phyloP scores from a whole-genome alignment of 768 basidiomycete species.

The Chalciporus pseudorubinellus region DNA sequence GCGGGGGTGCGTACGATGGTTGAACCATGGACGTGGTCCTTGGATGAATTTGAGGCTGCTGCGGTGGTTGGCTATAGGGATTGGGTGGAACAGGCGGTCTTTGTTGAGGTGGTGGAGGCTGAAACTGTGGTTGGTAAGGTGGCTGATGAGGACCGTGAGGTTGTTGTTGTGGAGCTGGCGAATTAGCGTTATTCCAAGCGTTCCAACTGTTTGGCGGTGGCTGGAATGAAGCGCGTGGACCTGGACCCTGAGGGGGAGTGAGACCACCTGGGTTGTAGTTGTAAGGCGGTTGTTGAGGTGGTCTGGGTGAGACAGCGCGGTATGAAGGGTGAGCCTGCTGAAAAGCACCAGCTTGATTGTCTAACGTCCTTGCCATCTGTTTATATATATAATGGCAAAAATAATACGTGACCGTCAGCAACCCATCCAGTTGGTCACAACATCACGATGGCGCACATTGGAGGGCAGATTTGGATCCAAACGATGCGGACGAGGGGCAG shows the following conservation, averaged over 20 bases:
- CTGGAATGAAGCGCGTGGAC: conserved; percentile 20
- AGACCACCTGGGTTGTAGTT: conserved; percentile 19
- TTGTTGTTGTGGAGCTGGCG: conserved; percentile 19
- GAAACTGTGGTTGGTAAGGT: conserved; percentile 22
- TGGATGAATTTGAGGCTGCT: conserved; percentile 22
- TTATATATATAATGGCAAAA: conserved; percentile 26
- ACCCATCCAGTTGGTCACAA: conserved; percentile 9
- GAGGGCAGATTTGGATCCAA: conserved; percentile 58
- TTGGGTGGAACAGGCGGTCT: conserved; percentile 24
- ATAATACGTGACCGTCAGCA: conserved; percentile 14
- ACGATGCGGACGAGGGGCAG: conserved; percentile 65
- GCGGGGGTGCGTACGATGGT: conserved; percentile 18
- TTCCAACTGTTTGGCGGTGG: conserved; percentile 25
- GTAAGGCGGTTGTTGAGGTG: conserved; percentile 14
- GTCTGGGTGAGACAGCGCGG: conserved; percentile 25
- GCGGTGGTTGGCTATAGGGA: conserved; percentile 25
- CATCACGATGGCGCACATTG: conserved; percentile 48
- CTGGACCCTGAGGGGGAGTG: conserved; percentile 5
- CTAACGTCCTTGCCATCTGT: conserved; percentile 65
- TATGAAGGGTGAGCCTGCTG: conserved; percentile 20
- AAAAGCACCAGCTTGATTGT: conserved; percentile 41
- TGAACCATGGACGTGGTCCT: conserved; percentile 12
- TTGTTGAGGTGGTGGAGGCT: conserved; percentile 21
- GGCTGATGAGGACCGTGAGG: conserved; percentile 12
- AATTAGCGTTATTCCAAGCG: conserved; percentile 21